phyloP scores from a whole-genome alignment of 441 rosid species.

The Metrosideros polymorpha region DNA sequence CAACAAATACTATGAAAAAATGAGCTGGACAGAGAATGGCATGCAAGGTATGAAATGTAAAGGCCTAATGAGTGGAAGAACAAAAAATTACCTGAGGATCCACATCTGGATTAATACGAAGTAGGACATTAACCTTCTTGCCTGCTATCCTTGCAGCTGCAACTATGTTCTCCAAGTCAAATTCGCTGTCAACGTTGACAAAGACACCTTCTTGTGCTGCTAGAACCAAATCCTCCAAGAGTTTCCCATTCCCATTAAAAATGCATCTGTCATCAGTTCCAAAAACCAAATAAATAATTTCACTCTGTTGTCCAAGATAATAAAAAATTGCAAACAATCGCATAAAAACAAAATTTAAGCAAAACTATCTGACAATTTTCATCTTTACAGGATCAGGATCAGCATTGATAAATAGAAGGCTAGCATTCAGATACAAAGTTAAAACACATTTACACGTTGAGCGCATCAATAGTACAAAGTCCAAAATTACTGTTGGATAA shows the following conservation, averaged over 20 bases:
- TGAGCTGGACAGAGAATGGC: background rate
- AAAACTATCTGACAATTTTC: background rate
- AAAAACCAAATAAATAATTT: background rate
- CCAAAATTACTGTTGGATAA: background rate
- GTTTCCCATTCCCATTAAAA: slow-evolving; percentile 93
- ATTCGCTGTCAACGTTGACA: slow-evolving; percentile 94
- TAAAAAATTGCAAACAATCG: background rate
- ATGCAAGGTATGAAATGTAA: background rate
- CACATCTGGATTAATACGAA: slow-evolving; percentile 96
- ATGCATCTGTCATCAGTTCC: slow-evolving; percentile 48
- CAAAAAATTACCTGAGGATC: slow-evolving; percentile 77
- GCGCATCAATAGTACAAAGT: background rate
- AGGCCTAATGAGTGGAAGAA: background rate
- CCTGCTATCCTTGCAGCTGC: slow-evolving; percentile 83
- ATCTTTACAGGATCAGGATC: background rate
- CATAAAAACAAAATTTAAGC: background rate
- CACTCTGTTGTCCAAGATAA: background rate
- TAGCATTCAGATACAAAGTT: background rate
- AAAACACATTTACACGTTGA: background rate
- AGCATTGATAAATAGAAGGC: background rate
- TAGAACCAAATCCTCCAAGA: slow-evolving; percentile 84
- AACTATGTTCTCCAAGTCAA: slow-evolving; percentile 87
- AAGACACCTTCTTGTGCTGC: slow-evolving; percentile 95
- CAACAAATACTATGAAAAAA: background rate
- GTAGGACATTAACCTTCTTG: slow-evolving; percentile 82